A percentile compares a stretch with the other conserved stretches of the same genome.
Evolutionary conservation across 768 basidiomycete species (phyloP).

Genomic region (Butyriboletus loyo): DNA sequence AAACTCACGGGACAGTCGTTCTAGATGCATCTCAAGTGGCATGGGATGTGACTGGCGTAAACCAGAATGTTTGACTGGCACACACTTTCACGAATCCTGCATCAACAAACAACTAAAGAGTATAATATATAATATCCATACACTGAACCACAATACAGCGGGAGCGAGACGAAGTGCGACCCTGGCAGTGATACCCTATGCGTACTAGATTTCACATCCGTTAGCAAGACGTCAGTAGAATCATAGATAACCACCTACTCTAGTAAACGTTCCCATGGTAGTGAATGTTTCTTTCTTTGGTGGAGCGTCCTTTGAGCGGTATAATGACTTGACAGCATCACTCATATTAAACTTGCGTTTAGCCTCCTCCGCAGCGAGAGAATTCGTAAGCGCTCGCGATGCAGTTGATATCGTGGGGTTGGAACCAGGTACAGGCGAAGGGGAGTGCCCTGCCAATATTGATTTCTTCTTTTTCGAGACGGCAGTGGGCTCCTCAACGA

Average conservation of each 20-base stretch:
- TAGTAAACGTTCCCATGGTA: constrained; percentile 88
- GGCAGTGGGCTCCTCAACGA: constrained; percentile 26
- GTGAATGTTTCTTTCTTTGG: constrained; percentile 82
- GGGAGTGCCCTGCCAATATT: constrained; percentile 7
- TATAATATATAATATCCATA: constrained; percentile 8
- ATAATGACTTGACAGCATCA: constrained; percentile 80
- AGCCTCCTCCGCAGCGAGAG: constrained; percentile 76
- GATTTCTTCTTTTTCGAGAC: constrained; percentile 44
- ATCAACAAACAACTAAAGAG: background rate
- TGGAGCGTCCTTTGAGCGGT: constrained; percentile 51
- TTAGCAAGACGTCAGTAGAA: constrained; percentile 1
- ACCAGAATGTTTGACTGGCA: background rate
- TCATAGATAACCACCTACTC: constrained; percentile 50
- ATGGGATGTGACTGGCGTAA: too few species aligned
- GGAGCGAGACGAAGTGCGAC: background rate
- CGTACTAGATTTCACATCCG: constrained; percentile 13
- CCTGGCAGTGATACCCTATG: constrained; percentile 2
- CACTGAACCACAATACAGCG: constrained; percentile 6
- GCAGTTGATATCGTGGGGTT: constrained; percentile 55
- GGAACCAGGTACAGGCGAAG: constrained; percentile 28
- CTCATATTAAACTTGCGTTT: constrained; percentile 85
- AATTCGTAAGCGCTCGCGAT: constrained; percentile 64
- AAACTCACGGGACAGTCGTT: too few species aligned
- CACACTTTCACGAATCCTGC: background rate
- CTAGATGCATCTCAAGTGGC: background rate